Percentiles rank a stretch among this genome's conserved stretches.
Evolutionary conservation across 441 rosid species (phyloP).

Genomic region (Arabidopsis lyrata): DNA sequence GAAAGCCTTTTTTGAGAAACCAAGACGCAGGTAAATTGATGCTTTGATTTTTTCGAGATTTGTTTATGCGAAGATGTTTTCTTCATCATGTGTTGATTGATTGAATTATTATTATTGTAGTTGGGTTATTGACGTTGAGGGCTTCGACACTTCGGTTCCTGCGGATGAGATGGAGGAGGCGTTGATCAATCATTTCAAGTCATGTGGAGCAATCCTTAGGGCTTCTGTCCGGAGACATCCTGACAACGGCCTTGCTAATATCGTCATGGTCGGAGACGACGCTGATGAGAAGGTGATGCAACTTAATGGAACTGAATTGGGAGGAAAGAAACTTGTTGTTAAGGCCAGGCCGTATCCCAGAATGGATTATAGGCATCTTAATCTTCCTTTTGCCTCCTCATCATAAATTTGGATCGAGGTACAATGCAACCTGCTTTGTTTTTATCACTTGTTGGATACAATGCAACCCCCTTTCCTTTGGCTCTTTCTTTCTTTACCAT

Average conservation of each 20-base stretch:
- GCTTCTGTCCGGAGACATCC: background rate
- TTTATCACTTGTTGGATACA: no score
- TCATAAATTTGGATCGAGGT: no score
- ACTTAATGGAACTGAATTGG: background rate
- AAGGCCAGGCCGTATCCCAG: no score
- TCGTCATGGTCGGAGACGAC: no score
- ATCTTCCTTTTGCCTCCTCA: no score
- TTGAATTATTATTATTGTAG: background rate
- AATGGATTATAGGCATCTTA: no score
- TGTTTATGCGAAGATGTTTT: background rate
- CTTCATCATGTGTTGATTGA: background rate
- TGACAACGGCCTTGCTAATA: no score
- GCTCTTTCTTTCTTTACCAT: no score
- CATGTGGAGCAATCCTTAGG: background rate
- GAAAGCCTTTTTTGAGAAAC: background rate
- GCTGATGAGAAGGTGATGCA: no score
- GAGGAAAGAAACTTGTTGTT: no score
- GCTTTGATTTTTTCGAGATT: background rate
- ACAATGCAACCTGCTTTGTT: no score
- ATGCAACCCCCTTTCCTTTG: no score
- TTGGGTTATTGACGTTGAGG: background rate
- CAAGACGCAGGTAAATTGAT: background rate
- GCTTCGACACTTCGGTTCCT: background rate
- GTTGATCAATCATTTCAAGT: background rate
- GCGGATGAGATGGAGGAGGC: background rate